phyloP scores from a whole-genome alignment of 805 yeast species.

The Schwanniomyces yamadae region DNA sequence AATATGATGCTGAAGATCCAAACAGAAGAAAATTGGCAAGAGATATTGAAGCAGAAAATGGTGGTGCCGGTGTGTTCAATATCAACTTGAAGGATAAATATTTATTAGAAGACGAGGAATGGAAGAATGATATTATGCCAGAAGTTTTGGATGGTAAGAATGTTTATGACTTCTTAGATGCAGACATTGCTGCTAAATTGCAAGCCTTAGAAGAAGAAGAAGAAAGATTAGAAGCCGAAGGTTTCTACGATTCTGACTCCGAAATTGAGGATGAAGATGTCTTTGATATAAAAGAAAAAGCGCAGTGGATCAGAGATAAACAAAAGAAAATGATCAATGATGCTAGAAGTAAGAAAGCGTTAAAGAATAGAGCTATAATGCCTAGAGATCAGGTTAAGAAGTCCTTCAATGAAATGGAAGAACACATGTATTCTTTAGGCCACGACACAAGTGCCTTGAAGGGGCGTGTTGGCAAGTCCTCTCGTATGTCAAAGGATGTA shows the following conservation, averaged over 20 bases:
- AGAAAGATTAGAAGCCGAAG: constrained; percentile 88
- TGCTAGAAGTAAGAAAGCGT: constrained; percentile 80
- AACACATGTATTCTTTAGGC: constrained; percentile 86
- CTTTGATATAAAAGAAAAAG: constrained; percentile 77
- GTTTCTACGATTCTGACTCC: constrained; percentile 87
- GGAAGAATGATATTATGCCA: constrained; percentile 98
- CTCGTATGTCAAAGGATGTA: constrained; percentile 35
- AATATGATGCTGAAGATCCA: constrained; percentile 79
- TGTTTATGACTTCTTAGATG: constrained; percentile 95
- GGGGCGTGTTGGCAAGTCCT: constrained; percentile 43
- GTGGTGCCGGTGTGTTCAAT: constrained; percentile 98
- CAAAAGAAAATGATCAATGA: constrained; percentile 92
- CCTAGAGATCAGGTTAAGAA: constrained; percentile 86
- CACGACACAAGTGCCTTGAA: constrained; percentile 72
- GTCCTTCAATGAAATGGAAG: constrained; percentile 76
- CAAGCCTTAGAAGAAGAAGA: constrained; percentile 97
- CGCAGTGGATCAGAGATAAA: constrained; percentile 92
- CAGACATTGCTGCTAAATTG: constrained; percentile 89
- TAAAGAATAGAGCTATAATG: constrained; percentile 83
- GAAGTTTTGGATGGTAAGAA: constrained; percentile 95
- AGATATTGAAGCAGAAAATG: constrained; percentile 90
- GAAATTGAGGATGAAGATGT: constrained; percentile 56
- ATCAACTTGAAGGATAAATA: constrained; percentile 91
- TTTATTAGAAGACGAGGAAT: constrained; percentile 88
- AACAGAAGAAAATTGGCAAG: constrained; percentile 77